Base-by-base conservation (phyloP, 1,284 basidiomycete species). In the Limonomyces culmigenus region DNA sequence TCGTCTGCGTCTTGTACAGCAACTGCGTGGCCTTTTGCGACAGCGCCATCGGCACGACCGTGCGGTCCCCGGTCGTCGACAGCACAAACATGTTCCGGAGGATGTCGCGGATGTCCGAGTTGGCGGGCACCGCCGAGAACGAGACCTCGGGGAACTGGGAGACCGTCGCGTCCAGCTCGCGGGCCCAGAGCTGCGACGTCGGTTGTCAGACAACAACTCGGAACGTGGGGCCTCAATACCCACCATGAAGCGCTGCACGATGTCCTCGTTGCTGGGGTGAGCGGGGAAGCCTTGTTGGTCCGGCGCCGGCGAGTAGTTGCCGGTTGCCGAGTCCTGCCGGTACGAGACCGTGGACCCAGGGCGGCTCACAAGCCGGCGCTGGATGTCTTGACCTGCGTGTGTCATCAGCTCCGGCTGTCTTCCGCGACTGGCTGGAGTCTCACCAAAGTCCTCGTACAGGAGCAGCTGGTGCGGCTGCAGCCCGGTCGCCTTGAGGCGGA, bases 391-490 rank as follows among this genome's bases (percentile, higher is more conserved):
- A 35, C 59, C 71, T 72, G n/a, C n/a, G n/a, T n/a, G n/a, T n/a
- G n/a, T n/a, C n/a, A n/a, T n/a, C n/a, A n/a, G n/a, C n/a, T n/a
- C n/a, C n/a, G n/a, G n/a, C n/a, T n/a, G n/a, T n/a, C n/a, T n/a
- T n/a, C n/a, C n/a, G n/a, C n/a, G n/a, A n/a, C n/a, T n/a, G n/a
- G n/a, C n/a, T n/a, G n/a, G n/a, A n/a, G 40, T 51, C 60, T 58
- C 59, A 71, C 81, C 75, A 50, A 98, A 97, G 50, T 97, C 93
- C 47, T 97, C 91, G 56, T 99, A 99, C 3, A 98, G 91, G 38
- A 75, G 73, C 30, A 81, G 61, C 56, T 99, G 95, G 43, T 75
- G 70, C 14, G 72, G 63, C 42, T 85, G 77, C 3, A 98, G 64
- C 33, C 93, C 95, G 32, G 68, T 76, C 6, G 77, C 65, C 47